Evolutionary conservation across 345 rosid genomes (phyloP), one percentile per base, ranked within the genome.

Genomic region (Capsella bursapastoris): DNA sequence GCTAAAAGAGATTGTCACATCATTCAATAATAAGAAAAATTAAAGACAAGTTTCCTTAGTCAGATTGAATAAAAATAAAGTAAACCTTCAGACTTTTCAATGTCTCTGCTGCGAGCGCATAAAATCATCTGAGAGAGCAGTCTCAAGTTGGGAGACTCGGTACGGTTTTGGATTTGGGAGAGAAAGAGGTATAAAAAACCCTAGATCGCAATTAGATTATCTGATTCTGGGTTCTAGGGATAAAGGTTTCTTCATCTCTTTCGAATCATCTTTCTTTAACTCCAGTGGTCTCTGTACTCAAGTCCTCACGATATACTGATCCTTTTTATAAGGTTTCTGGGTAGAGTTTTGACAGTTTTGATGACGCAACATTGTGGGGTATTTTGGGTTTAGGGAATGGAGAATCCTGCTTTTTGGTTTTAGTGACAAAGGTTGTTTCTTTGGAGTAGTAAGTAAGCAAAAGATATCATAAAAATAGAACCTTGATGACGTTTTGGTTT

Each of bases 341-440:
- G n/a, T 72, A 25, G 61, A 48, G 27, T 25, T 44, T 41, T 40
- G 18, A 31, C 34, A 53, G 63, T 29, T 29, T 13, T 6, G 62
- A 53, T 56, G 31, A 56, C 41, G 16, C 52, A 1, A 29, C 15
- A 68, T 29, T 68, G 56, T 69, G 3, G 64, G 13, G 34, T 10
- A n/a, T 6, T n/a, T 9, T 40, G 40, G 29, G 70, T 50, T 7
- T 49, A 38, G 57, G 16, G 44, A 7, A 14, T 53, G 3, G 32
- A 57, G 60, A 57, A 57, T 35, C 28, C 40, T 57, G 45, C 32
- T 12, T 57, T 65, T 45, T 34, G 31, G 15, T 73, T 74, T 72
- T 74, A 64, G 44, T 35, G 78, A 37, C 4, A 47, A 62, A 58
- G 47, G 25, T 59, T 74, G 73, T 67, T 75, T 47, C 78, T 66